Percentiles rank a stretch among this genome's conserved stretches.
Conservation (phyloP, 2,329 filamentous ascomycete species). For the Clarireedia paspali region DNA sequence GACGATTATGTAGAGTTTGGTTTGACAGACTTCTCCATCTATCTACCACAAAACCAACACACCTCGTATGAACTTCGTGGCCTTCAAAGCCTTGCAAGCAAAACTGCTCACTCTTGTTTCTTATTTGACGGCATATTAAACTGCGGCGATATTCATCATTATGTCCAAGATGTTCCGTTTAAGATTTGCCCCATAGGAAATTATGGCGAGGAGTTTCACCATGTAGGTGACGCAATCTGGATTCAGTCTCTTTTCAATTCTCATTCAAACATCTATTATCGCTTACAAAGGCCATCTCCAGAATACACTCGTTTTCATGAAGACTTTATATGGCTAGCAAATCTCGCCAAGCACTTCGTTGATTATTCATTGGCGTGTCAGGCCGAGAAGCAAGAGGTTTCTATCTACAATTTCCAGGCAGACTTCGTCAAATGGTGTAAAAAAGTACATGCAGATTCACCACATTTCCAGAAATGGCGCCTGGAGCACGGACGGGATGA, state of each 20-base stretch:
- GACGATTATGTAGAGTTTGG: slow-evolving; percentile 36
- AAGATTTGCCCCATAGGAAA: slow-evolving; percentile 55
- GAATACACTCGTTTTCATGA: slow-evolving; percentile 57
- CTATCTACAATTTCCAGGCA: slow-evolving; percentile 47
- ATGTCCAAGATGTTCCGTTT: slow-evolving; percentile 51
- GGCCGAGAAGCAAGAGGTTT: slow-evolving; percentile 30
- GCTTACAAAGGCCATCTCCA: slow-evolving; percentile 43
- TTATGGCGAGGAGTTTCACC: slow-evolving; percentile 45
- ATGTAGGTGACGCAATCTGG: slow-evolving; percentile 51
- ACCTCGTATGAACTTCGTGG: slow-evolving; percentile 45
- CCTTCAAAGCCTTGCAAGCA: slow-evolving; percentile 43
- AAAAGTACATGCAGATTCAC: slow-evolving; percentile 35
- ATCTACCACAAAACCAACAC: slow-evolving; percentile 31
- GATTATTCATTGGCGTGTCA: slow-evolving; percentile 42
- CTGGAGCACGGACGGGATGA: slow-evolving; percentile 44
- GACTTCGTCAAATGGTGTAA: slow-evolving; percentile 52
- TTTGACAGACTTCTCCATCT: slow-evolving; percentile 52
- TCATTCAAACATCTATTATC: slow-evolving; percentile 52
- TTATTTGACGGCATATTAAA: slow-evolving; percentile 56
- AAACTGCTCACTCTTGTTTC: slow-evolving; percentile 32
- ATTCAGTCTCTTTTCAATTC: slow-evolving; percentile 47
- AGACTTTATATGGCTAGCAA: slow-evolving; percentile 63
- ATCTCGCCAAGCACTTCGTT: slow-evolving; percentile 63
- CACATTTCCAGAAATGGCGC: slow-evolving; percentile 48
- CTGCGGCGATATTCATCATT: slow-evolving; percentile 34